Percentiles rank a stretch among this genome's conserved stretches.
Evolutionary conservation across 805 yeast species (phyloP).

Genomic region (Hemisphaericaspora nanyangensis): DNA sequence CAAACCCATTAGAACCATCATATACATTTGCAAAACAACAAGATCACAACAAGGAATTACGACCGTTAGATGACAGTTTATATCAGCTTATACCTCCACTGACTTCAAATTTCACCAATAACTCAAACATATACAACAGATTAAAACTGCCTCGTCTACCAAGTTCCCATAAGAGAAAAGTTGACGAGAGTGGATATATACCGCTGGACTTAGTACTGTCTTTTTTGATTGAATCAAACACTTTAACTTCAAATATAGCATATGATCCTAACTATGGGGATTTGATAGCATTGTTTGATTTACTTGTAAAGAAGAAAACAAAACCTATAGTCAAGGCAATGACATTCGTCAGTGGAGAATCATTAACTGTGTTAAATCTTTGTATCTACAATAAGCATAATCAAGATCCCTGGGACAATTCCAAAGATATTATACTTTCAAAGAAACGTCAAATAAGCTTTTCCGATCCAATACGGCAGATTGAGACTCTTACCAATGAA

Average conservation of each 20-base stretch:
- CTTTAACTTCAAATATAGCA: conserved; percentile 20
- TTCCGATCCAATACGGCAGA: conserved; percentile 38
- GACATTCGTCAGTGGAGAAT: conserved; percentile 28
- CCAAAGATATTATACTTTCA: not conserved
- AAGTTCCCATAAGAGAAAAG: not conserved
- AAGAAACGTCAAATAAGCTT: conserved; percentile 17
- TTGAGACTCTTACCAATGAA: conserved; percentile 9
- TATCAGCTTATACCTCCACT: not conserved
- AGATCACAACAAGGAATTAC: conserved; percentile 12
- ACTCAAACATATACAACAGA: conserved; percentile 11
- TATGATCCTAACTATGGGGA: conserved; percentile 36
- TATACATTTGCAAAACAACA: conserved; percentile 23
- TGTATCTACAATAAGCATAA: conserved; percentile 7
- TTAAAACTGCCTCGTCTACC: conserved; percentile 1
- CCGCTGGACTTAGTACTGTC: conserved; percentile 5
- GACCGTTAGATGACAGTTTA: not conserved
- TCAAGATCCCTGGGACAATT: not conserved
- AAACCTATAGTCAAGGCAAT: conserved; percentile 10
- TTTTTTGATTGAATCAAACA: conserved; percentile 13
- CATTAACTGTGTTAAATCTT: conserved; percentile 26
- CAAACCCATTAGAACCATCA: conserved; percentile 7
- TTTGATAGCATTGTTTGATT: conserved; percentile 16
- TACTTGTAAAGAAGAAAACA: conserved; percentile 6
- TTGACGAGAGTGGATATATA: not conserved
- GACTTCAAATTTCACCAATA: conserved; percentile 6